A percentile compares a stretch with the other conserved stretches of the same genome.
These are phyloP conservation scores for Achaetomiella virescens DNA, from an alignment of 495 filamentous ascomycete genomes.

Conservation along the genomic window DNA sequence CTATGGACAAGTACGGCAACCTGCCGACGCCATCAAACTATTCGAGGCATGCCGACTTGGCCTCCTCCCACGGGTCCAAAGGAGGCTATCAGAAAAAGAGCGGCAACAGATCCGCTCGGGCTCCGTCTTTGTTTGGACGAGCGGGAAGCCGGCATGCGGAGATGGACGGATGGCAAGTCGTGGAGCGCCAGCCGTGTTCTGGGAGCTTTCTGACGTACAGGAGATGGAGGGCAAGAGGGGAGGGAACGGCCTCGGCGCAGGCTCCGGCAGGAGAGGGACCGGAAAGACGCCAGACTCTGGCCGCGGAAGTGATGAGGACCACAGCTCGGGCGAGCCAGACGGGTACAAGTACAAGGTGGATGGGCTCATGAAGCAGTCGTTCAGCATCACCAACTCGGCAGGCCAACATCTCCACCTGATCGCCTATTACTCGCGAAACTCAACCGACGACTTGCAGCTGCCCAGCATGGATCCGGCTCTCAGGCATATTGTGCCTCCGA, in stretches of 20 bases:
- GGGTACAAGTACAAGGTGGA: constrained; percentile 97
- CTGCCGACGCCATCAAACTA: constrained; percentile 89
- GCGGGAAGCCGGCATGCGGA: constrained; percentile 92
- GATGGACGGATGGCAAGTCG: constrained; percentile 98
- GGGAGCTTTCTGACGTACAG: constrained; percentile 96
- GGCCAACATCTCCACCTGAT: constrained; percentile 94
- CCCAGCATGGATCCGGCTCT: constrained; percentile 76
- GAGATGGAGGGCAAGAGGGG: constrained; percentile 96
- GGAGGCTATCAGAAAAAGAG: constrained; percentile 93
- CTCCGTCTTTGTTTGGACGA: constrained; percentile 99
- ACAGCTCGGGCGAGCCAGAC: constrained; percentile 81
- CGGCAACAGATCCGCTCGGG: constrained; percentile 89
- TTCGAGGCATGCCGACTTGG: constrained; percentile 95
- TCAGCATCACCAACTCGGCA: constrained; percentile 89
- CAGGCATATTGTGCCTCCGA: constrained; percentile 74
- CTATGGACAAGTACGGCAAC: constrained; percentile 83
- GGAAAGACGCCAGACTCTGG: constrained; percentile 78
- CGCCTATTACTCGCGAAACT: constrained; percentile 84
- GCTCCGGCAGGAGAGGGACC: constrained; percentile 41
- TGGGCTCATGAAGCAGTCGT: constrained; percentile 97
- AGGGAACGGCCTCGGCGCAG: constrained; percentile 44
- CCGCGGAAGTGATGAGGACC: constrained; percentile 72
- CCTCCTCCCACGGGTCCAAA: constrained; percentile 82
- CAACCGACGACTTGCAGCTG: constrained; percentile 60
- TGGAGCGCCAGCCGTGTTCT: constrained; percentile 98